A percentile compares a stretch with the other conserved stretches of the same genome.
phyloP scores from a whole-genome alignment of 768 basidiomycete genomes.

The Auriscalpium microsporum region DNA sequence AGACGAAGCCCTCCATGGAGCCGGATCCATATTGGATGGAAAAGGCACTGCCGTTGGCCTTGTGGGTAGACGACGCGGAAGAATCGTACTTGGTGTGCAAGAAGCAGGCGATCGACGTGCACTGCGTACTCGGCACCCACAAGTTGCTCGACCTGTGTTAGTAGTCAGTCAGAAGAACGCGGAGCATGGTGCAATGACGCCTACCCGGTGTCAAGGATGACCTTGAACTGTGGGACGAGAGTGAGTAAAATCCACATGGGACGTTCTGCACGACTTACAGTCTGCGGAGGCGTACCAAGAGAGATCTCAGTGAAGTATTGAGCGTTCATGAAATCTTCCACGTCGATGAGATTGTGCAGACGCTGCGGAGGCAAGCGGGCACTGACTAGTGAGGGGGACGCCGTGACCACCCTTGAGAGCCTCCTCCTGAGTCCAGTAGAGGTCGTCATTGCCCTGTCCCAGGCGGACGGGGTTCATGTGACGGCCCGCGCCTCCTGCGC shows the following conservation, averaged over 20 bases:
- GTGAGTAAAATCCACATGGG: not conserved
- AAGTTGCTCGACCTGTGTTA: conserved; percentile 74
- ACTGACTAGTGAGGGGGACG: conserved; percentile 83
- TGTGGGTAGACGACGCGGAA: conserved; percentile 69
- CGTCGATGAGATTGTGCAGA: not conserved
- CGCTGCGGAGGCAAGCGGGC: not conserved
- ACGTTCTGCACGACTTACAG: conserved; percentile 32
- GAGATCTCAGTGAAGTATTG: conserved; percentile 90
- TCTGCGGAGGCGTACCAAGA: conserved; percentile 79
- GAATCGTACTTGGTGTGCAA: conserved; percentile 91
- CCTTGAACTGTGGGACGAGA: conserved; percentile 60
- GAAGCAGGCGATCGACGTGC: conserved; percentile 89
- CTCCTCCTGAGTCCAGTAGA: conserved; percentile 78
- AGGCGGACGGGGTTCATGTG: conserved; percentile 36
- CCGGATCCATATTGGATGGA: conserved; percentile 93
- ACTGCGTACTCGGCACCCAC: conserved; percentile 80
- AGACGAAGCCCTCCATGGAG: conserved; percentile 94
- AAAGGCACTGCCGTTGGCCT: conserved; percentile 82
- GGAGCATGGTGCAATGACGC: not conserved
- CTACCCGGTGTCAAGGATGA: conserved; percentile 88
- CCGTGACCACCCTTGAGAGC: conserved; percentile 64
- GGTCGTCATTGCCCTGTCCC: conserved; percentile 37
- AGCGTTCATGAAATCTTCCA: conserved; percentile 91
- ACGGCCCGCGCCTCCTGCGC: conserved; percentile 67
- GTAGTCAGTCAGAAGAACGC: not conserved